These are phyloP conservation scores for Trichoderma koningii DNA, from an alignment of 2,329 filamentous ascomycete genomes.

Conservation along the genomic window DNA sequence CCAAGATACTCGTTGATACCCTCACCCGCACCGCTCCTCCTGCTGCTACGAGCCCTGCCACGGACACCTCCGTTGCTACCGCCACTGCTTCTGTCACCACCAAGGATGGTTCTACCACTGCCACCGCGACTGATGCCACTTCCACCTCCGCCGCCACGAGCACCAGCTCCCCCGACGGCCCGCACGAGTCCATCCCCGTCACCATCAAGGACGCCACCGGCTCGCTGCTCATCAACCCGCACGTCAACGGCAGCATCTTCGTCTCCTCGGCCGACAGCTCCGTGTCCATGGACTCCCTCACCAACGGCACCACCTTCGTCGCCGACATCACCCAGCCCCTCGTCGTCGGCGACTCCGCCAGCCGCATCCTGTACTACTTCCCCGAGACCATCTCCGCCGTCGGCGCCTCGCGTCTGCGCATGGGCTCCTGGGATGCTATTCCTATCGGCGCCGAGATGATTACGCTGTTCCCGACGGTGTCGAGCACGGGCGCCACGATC, in stretches of 20 bases:
- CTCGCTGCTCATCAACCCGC: neutral
- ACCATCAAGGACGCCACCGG: slow-evolving; percentile 4
- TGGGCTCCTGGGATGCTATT: slow-evolving; percentile 1
- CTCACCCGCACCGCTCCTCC: neutral
- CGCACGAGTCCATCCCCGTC: neutral
- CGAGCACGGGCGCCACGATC: neutral
- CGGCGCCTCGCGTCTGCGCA: slow-evolving; percentile 4
- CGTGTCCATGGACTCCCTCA: neutral
- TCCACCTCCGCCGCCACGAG: slow-evolving; percentile 2
- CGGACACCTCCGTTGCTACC: neutral
- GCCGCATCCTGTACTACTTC: slow-evolving; percentile 12
- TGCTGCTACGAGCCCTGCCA: neutral
- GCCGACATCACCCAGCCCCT: neutral
- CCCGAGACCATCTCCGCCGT: slow-evolving; percentile 10
- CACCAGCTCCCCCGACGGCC: neutral
- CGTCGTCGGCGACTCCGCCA: neutral
- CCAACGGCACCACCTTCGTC: neutral
- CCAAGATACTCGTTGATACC: neutral
- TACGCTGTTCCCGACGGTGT: neutral
- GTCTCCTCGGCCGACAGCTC: slow-evolving; percentile 8
- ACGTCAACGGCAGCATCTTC: slow-evolving; percentile 16
- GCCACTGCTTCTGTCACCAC: neutral
- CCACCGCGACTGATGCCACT: neutral
- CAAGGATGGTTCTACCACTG: neutral
- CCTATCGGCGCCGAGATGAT: slow-evolving; percentile 4